Evolutionary conservation across 23 red algal genomes (phyloP).

Genomic region (Porphyridium purpureum): DNA sequence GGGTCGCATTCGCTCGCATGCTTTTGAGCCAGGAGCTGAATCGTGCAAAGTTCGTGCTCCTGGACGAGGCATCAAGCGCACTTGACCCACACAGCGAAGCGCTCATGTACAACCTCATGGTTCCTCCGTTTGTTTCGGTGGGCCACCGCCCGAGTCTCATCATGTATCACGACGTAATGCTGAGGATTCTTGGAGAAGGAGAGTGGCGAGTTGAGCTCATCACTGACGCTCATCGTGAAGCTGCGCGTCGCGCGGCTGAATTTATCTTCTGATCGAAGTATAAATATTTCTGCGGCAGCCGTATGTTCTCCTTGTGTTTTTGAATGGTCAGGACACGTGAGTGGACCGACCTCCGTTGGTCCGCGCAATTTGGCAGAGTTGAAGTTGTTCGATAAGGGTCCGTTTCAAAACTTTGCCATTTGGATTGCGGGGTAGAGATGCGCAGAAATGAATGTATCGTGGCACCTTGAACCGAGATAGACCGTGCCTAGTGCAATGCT

Average conservation of each 20-base stretch:
- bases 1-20: conserved; percentile 60
- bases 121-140: conserved; percentile 36
- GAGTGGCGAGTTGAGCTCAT: too few species aligned
- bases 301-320: too few species aligned
- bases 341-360: too few species aligned
- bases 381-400: too few species aligned
- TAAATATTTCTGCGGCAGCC: too few species aligned
- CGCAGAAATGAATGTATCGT: neutral
- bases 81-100: conserved; percentile 58
- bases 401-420: conserved; percentile 1
- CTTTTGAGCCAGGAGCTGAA: conserved; percentile 9
- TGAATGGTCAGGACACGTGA: too few species aligned
- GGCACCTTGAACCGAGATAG: neutral
- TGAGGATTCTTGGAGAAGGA: conserved; percentile 12
- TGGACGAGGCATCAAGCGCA: conserved; percentile 71
- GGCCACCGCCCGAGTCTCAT: conserved; percentile 73
- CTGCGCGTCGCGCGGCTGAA: too few species aligned
- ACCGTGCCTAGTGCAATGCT: neutral
- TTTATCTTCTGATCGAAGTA: too few species aligned
- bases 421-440: neutral
- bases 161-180: conserved; percentile 54
- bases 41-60: conserved; percentile 34
- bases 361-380: too few species aligned
- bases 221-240: too few species aligned
- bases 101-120: conserved; percentile 44